phyloP scores from a whole-genome alignment of 2,329 filamentous ascomycete species.

The Calonectria pteridis region DNA sequence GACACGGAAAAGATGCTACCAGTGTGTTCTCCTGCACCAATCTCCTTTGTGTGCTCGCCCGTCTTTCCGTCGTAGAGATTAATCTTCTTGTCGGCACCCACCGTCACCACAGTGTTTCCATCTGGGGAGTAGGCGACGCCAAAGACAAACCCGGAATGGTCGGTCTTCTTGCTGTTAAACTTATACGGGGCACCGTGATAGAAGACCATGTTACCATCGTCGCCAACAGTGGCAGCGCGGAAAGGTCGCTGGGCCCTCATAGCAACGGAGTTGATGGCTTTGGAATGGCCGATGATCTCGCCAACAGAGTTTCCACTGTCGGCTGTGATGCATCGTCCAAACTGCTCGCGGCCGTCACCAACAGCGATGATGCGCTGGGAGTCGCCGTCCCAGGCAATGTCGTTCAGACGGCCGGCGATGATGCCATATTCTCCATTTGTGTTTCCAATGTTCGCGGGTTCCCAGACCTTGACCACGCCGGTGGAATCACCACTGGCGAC shows the following conservation, averaged over 20 bases:
- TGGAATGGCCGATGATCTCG: constrained; percentile 92
- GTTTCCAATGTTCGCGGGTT: constrained; percentile 84
- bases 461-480: constrained; percentile 92
- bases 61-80: constrained; percentile 98
- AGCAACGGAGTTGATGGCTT: constrained; percentile 90
- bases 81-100: constrained; percentile 92
- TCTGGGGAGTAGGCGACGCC: constrained; percentile 92
- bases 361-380: constrained; percentile 97
- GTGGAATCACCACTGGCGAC: constrained; percentile 91
- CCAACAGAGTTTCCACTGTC: constrained; percentile 97
- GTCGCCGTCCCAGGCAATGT: constrained; percentile 97
- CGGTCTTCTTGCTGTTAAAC: constrained; percentile 85
- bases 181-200: constrained; percentile 96
- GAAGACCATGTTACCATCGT: constrained; percentile 91
- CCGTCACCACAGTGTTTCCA: constrained; percentile 83
- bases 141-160: constrained; percentile 91
- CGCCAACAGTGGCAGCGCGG: constrained; percentile 89
- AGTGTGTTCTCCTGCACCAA: constrained; percentile 87
- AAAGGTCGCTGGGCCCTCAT: constrained; percentile 92
- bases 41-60: constrained; percentile 81
- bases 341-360: constrained; percentile 93
- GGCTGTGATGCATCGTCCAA: constrained; percentile 92
- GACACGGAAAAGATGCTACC: constrained; percentile 94
- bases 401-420: constrained; percentile 94
- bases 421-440: constrained; percentile 96